Percentiles rank a stretch among this genome's conserved stretches.
Evolutionary conservation across 106 monocot species (phyloP).

Genomic region (Hemerocallis citrina): DNA sequence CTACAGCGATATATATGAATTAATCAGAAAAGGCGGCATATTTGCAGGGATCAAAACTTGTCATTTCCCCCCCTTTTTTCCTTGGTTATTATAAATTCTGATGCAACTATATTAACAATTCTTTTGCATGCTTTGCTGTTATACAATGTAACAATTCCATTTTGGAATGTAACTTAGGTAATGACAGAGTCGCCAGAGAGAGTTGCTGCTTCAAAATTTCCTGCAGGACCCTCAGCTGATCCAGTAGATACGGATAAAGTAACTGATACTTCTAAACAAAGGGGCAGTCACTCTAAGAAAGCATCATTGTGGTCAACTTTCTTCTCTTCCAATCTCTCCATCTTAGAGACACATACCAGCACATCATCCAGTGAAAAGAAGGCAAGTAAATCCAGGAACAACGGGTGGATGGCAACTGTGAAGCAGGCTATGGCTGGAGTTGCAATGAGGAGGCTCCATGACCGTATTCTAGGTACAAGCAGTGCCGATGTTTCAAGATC

Average conservation of each 20-base stretch:
- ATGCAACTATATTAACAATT: too few species aligned
- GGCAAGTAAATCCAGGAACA: slow-evolving; percentile 25
- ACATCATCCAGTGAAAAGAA: slow-evolving; percentile 24
- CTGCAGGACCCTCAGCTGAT: slow-evolving; percentile 31
- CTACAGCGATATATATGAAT: too few species aligned
- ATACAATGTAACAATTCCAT: not conserved
- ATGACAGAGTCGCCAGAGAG: slow-evolving; percentile 78
- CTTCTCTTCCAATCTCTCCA: slow-evolving; percentile 46
- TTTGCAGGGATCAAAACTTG: too few species aligned
- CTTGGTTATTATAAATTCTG: too few species aligned
- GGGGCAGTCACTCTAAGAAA: slow-evolving; percentile 23
- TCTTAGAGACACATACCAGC: slow-evolving; percentile 34
- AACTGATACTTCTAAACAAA: slow-evolving; percentile 22
- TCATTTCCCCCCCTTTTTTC: too few species aligned
- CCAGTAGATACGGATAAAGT: slow-evolving; percentile 12
- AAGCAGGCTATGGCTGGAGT: slow-evolving; percentile 42
- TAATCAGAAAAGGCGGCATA: too few species aligned
- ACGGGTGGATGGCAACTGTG: slow-evolving; percentile 60
- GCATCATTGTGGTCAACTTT: slow-evolving; percentile 40
- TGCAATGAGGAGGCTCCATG: slow-evolving; percentile 74
- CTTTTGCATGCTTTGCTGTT: too few species aligned
- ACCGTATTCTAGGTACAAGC: slow-evolving; percentile 52
- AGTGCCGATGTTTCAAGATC: slow-evolving; percentile 50
- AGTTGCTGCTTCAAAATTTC: slow-evolving; percentile 43
- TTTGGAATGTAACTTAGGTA: slow-evolving; percentile 38